phyloP scores from a whole-genome alignment of 768 basidiomycete genomes.

The Coprinopsis cinerea region DNA sequence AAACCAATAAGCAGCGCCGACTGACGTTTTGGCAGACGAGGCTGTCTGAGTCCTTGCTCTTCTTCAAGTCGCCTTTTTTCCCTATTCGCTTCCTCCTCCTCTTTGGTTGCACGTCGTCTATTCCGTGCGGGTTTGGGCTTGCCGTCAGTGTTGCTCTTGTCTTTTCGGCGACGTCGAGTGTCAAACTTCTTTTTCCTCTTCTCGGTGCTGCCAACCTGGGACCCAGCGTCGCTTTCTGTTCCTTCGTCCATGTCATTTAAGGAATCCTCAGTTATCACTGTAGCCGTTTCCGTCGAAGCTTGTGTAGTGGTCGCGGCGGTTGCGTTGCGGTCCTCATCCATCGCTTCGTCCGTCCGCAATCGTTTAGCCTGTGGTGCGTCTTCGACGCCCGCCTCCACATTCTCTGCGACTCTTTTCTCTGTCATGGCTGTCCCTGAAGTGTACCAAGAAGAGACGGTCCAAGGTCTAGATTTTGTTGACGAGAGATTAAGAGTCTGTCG shows the following conservation, averaged over 20 bases:
- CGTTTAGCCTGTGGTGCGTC: not conserved
- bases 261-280: too few relatives aligned
- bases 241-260: too few relatives aligned
- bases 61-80: slow-evolving; percentile 18
- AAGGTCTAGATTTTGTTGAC: not conserved
- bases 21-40: slow-evolving; percentile 75
- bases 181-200: not conserved
- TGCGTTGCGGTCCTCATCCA: not conserved
- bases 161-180: slow-evolving; percentile 6
- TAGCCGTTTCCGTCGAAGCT: not conserved
- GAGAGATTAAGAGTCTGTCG: not conserved
- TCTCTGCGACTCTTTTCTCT: slow-evolving; percentile 19
- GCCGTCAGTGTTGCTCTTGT: slow-evolving; percentile 17
- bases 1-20: slow-evolving; percentile 85
- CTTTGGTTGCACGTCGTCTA: slow-evolving; percentile 37
- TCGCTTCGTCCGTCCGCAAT: not conserved
- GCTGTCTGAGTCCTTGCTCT: slow-evolving; percentile 33
- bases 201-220: not conserved
- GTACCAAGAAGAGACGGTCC: not conserved
- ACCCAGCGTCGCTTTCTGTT: too few relatives aligned
- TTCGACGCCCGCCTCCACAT: slow-evolving; percentile 16
- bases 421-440: not conserved
- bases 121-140: slow-evolving; percentile 36
- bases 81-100: slow-evolving; percentile 19
- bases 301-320: not conserved